Evolutionary conservation across 345 rosid species (phyloP).

Genomic region (Salix caprea): DNA sequence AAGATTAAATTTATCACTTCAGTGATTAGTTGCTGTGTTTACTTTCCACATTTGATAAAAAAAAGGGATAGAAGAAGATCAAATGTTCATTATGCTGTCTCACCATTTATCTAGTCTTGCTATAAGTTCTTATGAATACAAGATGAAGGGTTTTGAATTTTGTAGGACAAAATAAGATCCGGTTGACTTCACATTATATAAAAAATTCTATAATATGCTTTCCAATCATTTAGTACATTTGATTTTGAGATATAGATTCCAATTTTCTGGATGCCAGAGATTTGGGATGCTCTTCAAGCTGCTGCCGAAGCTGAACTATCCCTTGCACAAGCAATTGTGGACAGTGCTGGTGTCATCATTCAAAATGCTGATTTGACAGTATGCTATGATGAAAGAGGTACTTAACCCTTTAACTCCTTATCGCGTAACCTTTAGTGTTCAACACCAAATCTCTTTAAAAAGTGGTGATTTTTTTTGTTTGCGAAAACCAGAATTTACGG

Average conservation of each 20-base stretch:
- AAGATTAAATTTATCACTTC: background rate
- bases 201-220: background rate
- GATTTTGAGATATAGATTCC: background rate
- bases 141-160: background rate
- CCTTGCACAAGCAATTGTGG: slow-evolving; percentile 69
- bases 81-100: background rate
- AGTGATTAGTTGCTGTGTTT: background rate
- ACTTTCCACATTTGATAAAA: background rate
- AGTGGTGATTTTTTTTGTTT: background rate
- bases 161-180: background rate
- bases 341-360: slow-evolving; percentile 73
- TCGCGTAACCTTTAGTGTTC: background rate
- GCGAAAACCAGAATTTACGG: background rate
- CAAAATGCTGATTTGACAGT: slow-evolving; percentile 69
- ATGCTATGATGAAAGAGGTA: slow-evolving; percentile 89
- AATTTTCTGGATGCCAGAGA: slow-evolving; percentile 37
- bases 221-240: background rate
- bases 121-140: background rate
- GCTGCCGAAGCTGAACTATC: slow-evolving; percentile 62
- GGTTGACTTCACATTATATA: background rate
- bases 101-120: background rate
- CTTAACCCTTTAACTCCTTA: background rate
- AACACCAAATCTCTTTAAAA: background rate
- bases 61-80: background rate
- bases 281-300: slow-evolving; percentile 88